Conservation (phyloP, 1,139 yeast genomes). For the Scheffersomyces lignicola region DNA sequence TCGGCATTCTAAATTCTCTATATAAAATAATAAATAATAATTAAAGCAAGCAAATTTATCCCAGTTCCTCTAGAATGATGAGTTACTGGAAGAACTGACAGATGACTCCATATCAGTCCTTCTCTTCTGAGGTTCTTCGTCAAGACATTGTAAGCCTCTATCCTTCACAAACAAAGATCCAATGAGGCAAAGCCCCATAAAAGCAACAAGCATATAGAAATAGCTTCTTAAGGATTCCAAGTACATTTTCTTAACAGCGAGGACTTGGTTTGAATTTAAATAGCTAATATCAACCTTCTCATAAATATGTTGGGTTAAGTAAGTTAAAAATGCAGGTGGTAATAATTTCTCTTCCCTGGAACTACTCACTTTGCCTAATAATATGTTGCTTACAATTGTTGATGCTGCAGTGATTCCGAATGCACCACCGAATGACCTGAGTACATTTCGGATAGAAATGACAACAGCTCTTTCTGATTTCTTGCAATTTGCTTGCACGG, state of each 20-base stretch:
- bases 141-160: constrained; percentile 38
- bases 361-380: constrained; percentile 13
- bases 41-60: too few species aligned
- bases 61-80: not conserved
- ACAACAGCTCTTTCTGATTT: constrained; percentile 57
- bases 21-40: not conserved
- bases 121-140: constrained; percentile 20
- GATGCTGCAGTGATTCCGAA: constrained; percentile 30
- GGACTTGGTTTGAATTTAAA: constrained; percentile 21
- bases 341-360: constrained; percentile 8
- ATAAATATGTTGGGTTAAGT: constrained; percentile 20
- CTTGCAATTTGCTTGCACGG: constrained; percentile 53
- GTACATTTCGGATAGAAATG: constrained; percentile 52
- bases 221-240: constrained; percentile 37
- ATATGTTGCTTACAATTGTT: constrained; percentile 22
- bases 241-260: constrained; percentile 27
- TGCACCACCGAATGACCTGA: constrained; percentile 57
- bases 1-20: too few species aligned
- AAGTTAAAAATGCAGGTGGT: constrained; percentile 15
- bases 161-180: constrained; percentile 39
- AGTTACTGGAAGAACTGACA: constrained; percentile 9
- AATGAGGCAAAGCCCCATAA: constrained; percentile 39
- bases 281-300: constrained; percentile 15
- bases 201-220: constrained; percentile 41
- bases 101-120: constrained; percentile 12